phyloP scores from a whole-genome alignment of 768 basidiomycete species.

The Phlebiopsis gigantea region DNA sequence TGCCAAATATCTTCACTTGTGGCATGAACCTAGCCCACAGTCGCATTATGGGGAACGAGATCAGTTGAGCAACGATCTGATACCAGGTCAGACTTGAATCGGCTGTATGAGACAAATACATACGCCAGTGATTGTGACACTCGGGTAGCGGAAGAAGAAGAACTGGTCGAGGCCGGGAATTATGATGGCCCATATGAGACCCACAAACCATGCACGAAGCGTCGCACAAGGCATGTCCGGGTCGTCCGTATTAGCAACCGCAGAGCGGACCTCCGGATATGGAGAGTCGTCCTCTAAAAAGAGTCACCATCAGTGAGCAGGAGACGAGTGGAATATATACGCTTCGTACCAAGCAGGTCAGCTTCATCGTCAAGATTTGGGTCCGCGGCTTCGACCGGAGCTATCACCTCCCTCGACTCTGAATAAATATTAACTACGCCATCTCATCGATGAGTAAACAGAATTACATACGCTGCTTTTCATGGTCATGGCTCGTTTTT shows the following conservation, averaged over 20 bases:
- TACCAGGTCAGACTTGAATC: constrained; percentile 13
- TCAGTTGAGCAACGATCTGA: constrained; percentile 59
- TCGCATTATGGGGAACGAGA: constrained; percentile 64
- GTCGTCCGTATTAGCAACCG: constrained; percentile 69
- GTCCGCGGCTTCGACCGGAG: constrained; percentile 18
- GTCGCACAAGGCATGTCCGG: constrained; percentile 60
- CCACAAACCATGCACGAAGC: constrained; percentile 65
- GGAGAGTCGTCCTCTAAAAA: constrained; percentile 56
- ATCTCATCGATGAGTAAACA: background rate
- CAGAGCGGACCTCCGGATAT: constrained; percentile 75
- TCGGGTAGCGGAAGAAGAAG: constrained; percentile 42
- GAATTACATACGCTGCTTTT: constrained; percentile 3
- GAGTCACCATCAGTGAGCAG: background rate
- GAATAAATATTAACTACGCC: background rate
- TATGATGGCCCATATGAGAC: constrained; percentile 60
- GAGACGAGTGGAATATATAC: background rate
- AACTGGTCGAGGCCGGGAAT: constrained; percentile 38
- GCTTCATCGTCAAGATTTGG: constrained; percentile 29
- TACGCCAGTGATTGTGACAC: constrained; percentile 28
- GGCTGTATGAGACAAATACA: constrained; percentile 24
- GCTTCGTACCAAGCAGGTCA: constrained; percentile 17
- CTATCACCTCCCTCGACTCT: background rate
- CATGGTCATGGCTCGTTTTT: background rate
- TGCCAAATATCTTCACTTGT: constrained; percentile 44
- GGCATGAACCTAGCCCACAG: constrained; percentile 57